Percentiles rank a stretch among this genome's conserved stretches.
Evolutionary conservation across 768 basidiomycete genomes (phyloP).

Genomic region (Lactifluus rugatus): DNA sequence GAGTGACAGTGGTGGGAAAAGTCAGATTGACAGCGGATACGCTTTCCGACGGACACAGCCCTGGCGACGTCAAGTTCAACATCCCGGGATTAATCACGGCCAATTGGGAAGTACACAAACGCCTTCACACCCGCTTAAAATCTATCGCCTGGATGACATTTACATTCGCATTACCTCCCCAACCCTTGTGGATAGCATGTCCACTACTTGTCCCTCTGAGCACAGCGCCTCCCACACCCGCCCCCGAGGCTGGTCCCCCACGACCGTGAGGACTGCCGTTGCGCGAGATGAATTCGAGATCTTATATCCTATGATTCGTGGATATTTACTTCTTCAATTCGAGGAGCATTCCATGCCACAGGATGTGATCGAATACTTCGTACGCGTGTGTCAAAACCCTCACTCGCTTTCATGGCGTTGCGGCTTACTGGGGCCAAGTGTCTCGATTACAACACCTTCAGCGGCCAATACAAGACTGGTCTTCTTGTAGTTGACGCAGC

Average conservation of each 20-base stretch:
- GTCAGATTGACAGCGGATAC: too few species aligned
- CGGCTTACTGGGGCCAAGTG: conserved; percentile 38
- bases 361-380: conserved; percentile 80
- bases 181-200: background rate
- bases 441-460: conserved; percentile 86
- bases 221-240: background rate
- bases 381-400: conserved; percentile 41
- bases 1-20: too few species aligned
- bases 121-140: too few species aligned
- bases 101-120: background rate
- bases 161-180: background rate
- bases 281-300: conserved; percentile 9
- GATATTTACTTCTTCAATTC: conserved; percentile 66
- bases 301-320: conserved; percentile 58
- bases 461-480: conserved; percentile 91
- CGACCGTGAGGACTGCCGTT: background rate
- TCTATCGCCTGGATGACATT: too few species aligned
- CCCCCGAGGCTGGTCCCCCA: background rate
- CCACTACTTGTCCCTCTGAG: background rate
- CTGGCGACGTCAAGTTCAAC: too few species aligned
- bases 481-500: conserved; percentile 90
- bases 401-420: background rate
- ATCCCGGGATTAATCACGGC: background rate
- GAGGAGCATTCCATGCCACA: conserved; percentile 64
- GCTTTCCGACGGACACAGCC: too few species aligned